These are phyloP conservation scores for Neoboletus brunneissimus DNA, from an alignment of 768 basidiomycete genomes.

Conservation along the genomic window DNA sequence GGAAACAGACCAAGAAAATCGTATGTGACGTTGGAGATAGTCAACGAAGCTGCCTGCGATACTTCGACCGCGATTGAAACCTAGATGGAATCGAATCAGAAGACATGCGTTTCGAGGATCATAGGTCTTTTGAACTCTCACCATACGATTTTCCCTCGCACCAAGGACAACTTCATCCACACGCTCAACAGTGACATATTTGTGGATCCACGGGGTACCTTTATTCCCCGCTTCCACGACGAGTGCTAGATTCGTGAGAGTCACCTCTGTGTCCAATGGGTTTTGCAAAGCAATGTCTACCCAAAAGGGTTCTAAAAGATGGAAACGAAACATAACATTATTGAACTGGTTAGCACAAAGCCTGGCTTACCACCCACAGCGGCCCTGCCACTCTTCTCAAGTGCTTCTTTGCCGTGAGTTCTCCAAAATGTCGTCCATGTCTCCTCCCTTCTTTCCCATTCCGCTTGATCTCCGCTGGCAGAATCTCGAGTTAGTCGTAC, in stretches of 20 bases:
- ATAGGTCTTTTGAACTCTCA: slow-evolving; percentile 33
- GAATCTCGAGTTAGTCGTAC: slow-evolving; percentile 56
- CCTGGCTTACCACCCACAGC: slow-evolving; percentile 54
- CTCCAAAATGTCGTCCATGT: slow-evolving; percentile 64
- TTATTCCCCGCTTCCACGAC: slow-evolving; percentile 40
- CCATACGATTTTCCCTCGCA: slow-evolving; percentile 63
- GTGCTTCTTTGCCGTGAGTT: slow-evolving; percentile 48
- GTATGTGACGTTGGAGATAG: slow-evolving; percentile 57
- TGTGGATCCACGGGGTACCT: slow-evolving; percentile 32
- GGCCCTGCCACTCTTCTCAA: slow-evolving; percentile 57
- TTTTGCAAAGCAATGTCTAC: slow-evolving; percentile 69
- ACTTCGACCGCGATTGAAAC: slow-evolving; percentile 63
- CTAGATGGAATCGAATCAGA: slow-evolving; percentile 30
- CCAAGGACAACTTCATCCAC: slow-evolving; percentile 60
- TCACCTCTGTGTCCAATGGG: slow-evolving; percentile 73
- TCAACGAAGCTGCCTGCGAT: slow-evolving; percentile 48
- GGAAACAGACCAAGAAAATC: slow-evolving; percentile 75
- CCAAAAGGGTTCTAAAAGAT: slow-evolving; percentile 65
- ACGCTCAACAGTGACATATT: slow-evolving; percentile 54
- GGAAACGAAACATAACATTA: neutral
- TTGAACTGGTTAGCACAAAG: neutral
- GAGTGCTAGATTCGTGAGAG: slow-evolving; percentile 59
- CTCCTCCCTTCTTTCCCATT: slow-evolving; percentile 67
- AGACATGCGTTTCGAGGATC: neutral
- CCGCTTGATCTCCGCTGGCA: slow-evolving; percentile 38